Evolutionary conservation across 2,329 filamentous ascomycete species (phyloP).

Genomic region (Pseudopithomyces maydicus): DNA sequence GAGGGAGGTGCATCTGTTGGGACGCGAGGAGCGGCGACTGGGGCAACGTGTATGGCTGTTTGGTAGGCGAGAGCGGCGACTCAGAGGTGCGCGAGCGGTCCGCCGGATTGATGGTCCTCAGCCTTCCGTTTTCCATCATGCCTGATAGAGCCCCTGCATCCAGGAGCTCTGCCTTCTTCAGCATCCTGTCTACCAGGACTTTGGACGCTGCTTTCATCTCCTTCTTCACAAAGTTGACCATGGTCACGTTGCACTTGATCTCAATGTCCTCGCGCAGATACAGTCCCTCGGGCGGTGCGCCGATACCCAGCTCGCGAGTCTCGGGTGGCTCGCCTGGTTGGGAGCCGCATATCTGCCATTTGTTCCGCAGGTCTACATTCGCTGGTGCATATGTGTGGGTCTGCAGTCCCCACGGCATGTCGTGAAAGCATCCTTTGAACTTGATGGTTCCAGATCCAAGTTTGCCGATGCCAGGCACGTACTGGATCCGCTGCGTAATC

Average conservation of each 20-base stretch:
- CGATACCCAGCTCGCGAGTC: conserved; percentile 66
- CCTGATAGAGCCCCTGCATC: conserved; percentile 69
- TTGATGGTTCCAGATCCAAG: conserved; percentile 68
- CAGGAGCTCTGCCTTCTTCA: conserved; percentile 73
- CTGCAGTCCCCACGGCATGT: conserved; percentile 74
- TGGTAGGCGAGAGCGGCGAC: conserved; percentile 28
- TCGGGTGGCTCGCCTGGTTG: conserved; percentile 70
- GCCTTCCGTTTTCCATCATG: conserved; percentile 69
- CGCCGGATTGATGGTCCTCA: conserved; percentile 63
- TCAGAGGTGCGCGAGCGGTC: conserved; percentile 29
- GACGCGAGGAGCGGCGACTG: conserved; percentile 27
- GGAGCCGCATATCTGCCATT: conserved; percentile 71
- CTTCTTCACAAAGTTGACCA: conserved; percentile 69
- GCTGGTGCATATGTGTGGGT: conserved; percentile 74
- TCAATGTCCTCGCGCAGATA: conserved; percentile 74
- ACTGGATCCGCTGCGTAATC: conserved; percentile 71
- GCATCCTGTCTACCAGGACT: conserved; percentile 70
- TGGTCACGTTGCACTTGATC: conserved; percentile 70
- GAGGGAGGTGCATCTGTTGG: conserved; percentile 21
- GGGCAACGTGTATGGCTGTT: conserved; percentile 34
- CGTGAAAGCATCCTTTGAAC: conserved; percentile 74
- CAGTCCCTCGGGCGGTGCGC: conserved; percentile 66
- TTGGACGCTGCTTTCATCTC: conserved; percentile 70
- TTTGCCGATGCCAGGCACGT: conserved; percentile 68
- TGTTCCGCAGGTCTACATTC: conserved; percentile 69